phyloP scores from a whole-genome alignment of 176 grass and related monocot genomes.

The Carex scoparia region DNA sequence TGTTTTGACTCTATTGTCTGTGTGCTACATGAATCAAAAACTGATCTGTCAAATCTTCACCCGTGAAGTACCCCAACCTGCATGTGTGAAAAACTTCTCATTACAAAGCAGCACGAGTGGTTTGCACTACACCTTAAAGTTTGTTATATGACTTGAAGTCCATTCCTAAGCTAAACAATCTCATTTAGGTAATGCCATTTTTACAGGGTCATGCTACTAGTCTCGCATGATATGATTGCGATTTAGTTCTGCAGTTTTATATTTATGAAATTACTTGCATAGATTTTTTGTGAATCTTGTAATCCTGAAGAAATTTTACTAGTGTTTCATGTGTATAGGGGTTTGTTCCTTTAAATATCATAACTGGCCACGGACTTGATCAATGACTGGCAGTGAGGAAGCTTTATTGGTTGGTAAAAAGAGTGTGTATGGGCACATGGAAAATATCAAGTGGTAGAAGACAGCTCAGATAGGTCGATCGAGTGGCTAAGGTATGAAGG shows the following conservation, averaged over 20 bases:
- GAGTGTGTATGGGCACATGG: neutral
- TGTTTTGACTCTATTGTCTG: too few species aligned
- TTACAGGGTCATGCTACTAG: neutral
- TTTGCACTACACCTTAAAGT: slow-evolving; percentile 24
- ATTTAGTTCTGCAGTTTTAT: neutral
- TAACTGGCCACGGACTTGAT: too few species aligned
- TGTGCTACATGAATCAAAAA: too few species aligned
- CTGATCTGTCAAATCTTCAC: too few species aligned
- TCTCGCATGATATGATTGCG: neutral
- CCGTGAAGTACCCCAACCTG: slow-evolving; percentile 23
- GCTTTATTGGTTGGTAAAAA: neutral
- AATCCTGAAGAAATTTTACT: too few species aligned
- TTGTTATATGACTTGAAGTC: neutral
- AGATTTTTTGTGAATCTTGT: too few species aligned
- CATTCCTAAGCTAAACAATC: neutral
- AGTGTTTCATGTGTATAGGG: too few species aligned
- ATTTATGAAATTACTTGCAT: neutral
- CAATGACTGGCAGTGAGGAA: too few species aligned
- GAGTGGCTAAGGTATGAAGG: neutral
- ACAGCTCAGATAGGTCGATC: neutral
- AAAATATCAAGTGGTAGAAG: neutral
- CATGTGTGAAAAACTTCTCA: slow-evolving; percentile 36
- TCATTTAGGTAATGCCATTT: neutral
- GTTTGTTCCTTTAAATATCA: too few species aligned
- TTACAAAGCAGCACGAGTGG: slow-evolving; percentile 50